phyloP scores from a whole-genome alignment of 2,329 filamentous ascomycete genomes.

The Chaetomium olivaceum region DNA sequence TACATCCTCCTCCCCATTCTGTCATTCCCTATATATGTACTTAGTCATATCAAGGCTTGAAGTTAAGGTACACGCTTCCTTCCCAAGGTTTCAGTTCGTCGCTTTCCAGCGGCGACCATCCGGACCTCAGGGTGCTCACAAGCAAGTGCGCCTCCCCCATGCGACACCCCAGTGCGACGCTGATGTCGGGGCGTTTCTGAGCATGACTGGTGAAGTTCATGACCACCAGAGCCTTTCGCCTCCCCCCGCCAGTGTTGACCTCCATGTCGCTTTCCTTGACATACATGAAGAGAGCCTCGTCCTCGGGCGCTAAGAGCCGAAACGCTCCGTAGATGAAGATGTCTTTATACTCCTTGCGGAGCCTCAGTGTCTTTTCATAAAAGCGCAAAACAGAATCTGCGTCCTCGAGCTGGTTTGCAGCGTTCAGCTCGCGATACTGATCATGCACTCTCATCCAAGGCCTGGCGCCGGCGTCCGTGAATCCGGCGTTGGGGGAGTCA shows the following conservation, averaged over 20 bases:
- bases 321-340: constrained; percentile 64
- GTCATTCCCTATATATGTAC: neutral
- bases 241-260: constrained; percentile 23
- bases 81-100: constrained; percentile 20
- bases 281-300: constrained; percentile 47
- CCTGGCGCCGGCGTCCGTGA: constrained; percentile 49
- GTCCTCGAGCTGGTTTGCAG: constrained; percentile 47
- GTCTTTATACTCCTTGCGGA: constrained; percentile 57
- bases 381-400: constrained; percentile 56
- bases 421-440: constrained; percentile 56
- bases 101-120: neutral
- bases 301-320: constrained; percentile 49
- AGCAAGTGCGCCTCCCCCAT: constrained; percentile 12
- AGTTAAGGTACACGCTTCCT: constrained; percentile 24
- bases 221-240: constrained; percentile 31
- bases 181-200: constrained; percentile 17
- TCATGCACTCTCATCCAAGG: constrained; percentile 65
- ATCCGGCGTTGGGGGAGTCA: constrained; percentile 58
- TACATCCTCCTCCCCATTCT: neutral
- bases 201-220: constrained; percentile 27
- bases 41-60: neutral
- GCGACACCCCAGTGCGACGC: constrained; percentile 7
- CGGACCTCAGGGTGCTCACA: constrained; percentile 20
- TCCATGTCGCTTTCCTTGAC: constrained; percentile 37
- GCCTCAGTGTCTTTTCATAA: constrained; percentile 56